Evolutionary conservation across 2,329 filamentous ascomycete genomes (phyloP).

Genomic region (Allantophomopsis lycopodina): DNA sequence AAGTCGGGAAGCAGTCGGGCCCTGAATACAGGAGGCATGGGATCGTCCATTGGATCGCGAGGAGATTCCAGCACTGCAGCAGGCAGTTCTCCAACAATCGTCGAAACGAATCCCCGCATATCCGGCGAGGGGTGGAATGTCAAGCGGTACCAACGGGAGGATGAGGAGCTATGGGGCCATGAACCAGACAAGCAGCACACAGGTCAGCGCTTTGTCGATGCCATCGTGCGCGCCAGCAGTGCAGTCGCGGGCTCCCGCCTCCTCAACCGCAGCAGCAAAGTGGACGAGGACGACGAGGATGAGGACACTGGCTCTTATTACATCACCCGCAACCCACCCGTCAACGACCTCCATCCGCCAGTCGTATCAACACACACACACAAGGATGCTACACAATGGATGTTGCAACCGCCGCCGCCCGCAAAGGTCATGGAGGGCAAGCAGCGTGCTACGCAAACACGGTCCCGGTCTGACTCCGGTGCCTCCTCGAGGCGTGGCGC

Average conservation of each 20-base stretch:
- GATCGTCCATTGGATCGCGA: conserved; percentile 32
- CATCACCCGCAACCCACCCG: conserved; percentile 43
- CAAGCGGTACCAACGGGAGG: conserved; percentile 71
- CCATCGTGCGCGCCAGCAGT: conserved; percentile 33
- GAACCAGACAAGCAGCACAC: conserved; percentile 27
- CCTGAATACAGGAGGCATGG: conserved; percentile 40
- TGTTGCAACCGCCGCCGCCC: conserved; percentile 83
- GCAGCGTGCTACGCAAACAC: conserved; percentile 50
- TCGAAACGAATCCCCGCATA: conserved; percentile 27
- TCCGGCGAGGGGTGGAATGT: conserved; percentile 56
- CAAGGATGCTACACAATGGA: conserved; percentile 68
- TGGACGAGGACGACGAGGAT: conserved; percentile 31
- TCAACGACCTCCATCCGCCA: conserved; percentile 78
- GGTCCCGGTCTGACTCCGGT: conserved; percentile 25
- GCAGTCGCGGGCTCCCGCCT: conserved; percentile 23
- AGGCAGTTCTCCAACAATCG: conserved; percentile 28
- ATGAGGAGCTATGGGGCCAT: conserved; percentile 74
- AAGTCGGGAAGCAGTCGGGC: conserved; percentile 46
- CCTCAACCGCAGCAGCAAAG: conserved; percentile 39
- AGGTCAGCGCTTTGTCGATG: conserved; percentile 34
- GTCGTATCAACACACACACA: conserved; percentile 63
- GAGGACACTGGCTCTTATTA: conserved; percentile 20
- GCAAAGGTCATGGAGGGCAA: conserved; percentile 88
- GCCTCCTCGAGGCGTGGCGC: conserved; percentile 27
- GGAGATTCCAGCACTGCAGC: conserved; percentile 19